These are phyloP conservation scores for Citrus cavaleriei DNA, from an alignment of 345 rosid genomes.

Conservation along the genomic window DNA sequence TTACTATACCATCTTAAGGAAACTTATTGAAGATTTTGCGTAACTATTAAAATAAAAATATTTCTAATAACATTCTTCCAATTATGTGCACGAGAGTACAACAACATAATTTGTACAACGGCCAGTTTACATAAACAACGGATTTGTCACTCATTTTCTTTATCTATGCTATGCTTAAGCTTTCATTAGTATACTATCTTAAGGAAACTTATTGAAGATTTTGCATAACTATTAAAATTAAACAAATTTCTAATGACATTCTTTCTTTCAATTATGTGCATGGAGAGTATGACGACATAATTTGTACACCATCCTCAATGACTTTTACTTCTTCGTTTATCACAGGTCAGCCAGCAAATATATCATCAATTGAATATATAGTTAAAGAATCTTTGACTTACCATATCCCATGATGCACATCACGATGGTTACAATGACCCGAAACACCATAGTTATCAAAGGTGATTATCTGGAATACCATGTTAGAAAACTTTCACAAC, in stretches of 20 bases:
- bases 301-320: not conserved
- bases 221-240: not conserved
- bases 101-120: not conserved
- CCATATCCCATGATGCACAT: constrained; percentile 65
- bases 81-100: not conserved
- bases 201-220: not conserved
- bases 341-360: not conserved
- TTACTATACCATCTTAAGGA: not conserved
- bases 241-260: not conserved
- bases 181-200: not conserved
- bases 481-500: not conserved
- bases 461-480: constrained; percentile 55
- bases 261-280: not conserved
- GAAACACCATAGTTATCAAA: constrained; percentile 79
- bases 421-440: constrained; percentile 82
- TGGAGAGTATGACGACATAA: not conserved
- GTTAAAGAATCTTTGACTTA: constrained; percentile 26
- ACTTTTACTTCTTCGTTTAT: not conserved
- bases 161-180: not conserved
- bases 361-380: not conserved
- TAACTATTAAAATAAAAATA: not conserved
- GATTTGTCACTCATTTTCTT: not conserved
- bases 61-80: not conserved
- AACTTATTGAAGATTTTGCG: not conserved
- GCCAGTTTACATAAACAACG: too few species aligned